phyloP scores from a whole-genome alignment of 225 moss, liverwort and hornwort genomes.

The Anthoceros angustus region DNA sequence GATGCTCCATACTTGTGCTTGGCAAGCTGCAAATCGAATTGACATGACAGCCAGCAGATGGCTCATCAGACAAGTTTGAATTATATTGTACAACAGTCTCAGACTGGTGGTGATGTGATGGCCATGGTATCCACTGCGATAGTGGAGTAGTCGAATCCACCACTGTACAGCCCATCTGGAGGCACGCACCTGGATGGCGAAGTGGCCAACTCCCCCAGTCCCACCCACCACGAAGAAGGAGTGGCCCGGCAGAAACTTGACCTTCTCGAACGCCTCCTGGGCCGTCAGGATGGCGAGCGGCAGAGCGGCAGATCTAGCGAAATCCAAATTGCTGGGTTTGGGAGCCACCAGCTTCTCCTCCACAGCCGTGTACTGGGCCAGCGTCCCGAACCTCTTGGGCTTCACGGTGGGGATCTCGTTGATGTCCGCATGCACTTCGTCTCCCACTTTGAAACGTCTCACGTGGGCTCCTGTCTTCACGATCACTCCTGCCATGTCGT shows the following conservation, averaged over 20 bases:
- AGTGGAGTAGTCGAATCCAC: not conserved
- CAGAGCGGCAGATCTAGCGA: slow-evolving; percentile 59
- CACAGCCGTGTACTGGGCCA: slow-evolving; percentile 55
- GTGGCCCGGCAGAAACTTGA: slow-evolving; percentile 48
- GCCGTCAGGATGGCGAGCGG: slow-evolving; percentile 58
- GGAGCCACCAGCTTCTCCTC: slow-evolving; percentile 61
- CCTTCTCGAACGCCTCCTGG: slow-evolving; percentile 48
- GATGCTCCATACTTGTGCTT: slow-evolving; percentile 52
- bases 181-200: slow-evolving; percentile 56
- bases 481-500: slow-evolving; percentile 69
- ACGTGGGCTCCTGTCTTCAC: slow-evolving; percentile 48
- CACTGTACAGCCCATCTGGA: not conserved
- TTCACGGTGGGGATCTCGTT: slow-evolving; percentile 28
- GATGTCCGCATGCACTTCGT: slow-evolving; percentile 60
- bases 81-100: too few species aligned
- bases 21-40: slow-evolving; percentile 32
- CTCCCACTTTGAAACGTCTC: slow-evolving; percentile 63
- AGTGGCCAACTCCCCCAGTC: slow-evolving; percentile 64
- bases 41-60: not conserved
- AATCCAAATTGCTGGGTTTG: slow-evolving; percentile 53
- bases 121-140: too few species aligned
- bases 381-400: slow-evolving; percentile 52
- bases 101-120: too few species aligned
- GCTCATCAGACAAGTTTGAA: slow-evolving; percentile 7
- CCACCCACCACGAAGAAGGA: slow-evolving; percentile 58